Conservation (phyloP, 1,284 basidiomycete genomes). For the Xerocomus amazonicus region DNA sequence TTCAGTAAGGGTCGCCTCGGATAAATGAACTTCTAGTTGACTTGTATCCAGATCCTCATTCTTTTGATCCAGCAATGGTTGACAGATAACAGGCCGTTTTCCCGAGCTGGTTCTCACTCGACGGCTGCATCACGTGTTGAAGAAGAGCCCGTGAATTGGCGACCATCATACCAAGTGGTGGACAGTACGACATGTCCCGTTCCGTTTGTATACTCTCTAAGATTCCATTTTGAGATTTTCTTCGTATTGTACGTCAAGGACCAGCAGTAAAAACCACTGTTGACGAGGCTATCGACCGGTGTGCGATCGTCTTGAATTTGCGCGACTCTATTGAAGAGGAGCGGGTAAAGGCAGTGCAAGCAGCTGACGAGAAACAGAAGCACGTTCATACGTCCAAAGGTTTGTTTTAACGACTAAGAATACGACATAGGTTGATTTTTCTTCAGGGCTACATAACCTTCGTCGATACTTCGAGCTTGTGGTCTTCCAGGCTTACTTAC, state of each 20-base stretch:
- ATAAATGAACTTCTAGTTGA: conserved; percentile 8
- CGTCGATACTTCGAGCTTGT: conserved; percentile 89
- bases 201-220: conserved; percentile 5
- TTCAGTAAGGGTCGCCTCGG: conserved; percentile 50
- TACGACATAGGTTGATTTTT: not conserved
- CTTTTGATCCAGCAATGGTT: conserved; percentile 89
- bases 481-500: conserved; percentile 92
- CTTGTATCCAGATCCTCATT: conserved; percentile 62
- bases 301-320: conserved; percentile 80
- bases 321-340: conserved; percentile 88
- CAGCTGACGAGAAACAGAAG: conserved; percentile 69
- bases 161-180: conserved; percentile 75
- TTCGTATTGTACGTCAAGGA: conserved; percentile 91
- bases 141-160: conserved; percentile 35
- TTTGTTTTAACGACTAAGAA: conserved; percentile 27
- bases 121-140: conserved; percentile 34
- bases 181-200: conserved; percentile 54
- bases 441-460: conserved; percentile 72
- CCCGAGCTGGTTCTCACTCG: conserved; percentile 40
- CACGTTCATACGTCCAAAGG: conserved; percentile 68
- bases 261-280: conserved; percentile 84
- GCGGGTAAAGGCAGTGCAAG: conserved; percentile 70
- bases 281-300: conserved; percentile 90
- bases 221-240: conserved; percentile 54
- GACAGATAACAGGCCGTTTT: conserved; percentile 37